Evolutionary conservation across 495 filamentous ascomycete species (phyloP).

Genomic region (Aspergillus egyptiacus): DNA sequence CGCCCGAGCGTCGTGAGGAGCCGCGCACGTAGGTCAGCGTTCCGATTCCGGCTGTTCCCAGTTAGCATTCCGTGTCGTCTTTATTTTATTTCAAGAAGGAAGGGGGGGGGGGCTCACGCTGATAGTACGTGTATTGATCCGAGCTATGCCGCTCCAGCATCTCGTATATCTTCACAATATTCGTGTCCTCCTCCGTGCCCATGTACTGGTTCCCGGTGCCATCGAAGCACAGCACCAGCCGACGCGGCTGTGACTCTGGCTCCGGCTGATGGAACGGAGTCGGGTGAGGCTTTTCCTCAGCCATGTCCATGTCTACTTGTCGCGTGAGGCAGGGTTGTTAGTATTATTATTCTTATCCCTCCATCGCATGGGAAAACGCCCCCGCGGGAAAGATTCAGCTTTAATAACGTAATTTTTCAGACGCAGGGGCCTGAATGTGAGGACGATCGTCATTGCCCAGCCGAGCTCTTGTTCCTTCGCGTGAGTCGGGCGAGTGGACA

Average conservation of each 20-base stretch:
- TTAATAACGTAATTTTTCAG: too few relatives aligned
- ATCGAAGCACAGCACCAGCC: constrained; percentile 17
- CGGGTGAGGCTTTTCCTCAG: not conserved
- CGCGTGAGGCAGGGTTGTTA: too few relatives aligned
- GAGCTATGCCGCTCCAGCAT: constrained; percentile 10
- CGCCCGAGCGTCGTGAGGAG: constrained; percentile 1
- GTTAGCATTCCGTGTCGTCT: not conserved
- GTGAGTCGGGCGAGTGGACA: too few relatives aligned
- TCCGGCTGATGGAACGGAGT: not conserved
- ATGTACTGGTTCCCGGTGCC: constrained; percentile 16
- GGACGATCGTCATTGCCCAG: too few relatives aligned
- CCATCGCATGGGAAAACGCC: too few relatives aligned
- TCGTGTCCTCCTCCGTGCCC: constrained; percentile 14
- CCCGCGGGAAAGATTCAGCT: too few relatives aligned
- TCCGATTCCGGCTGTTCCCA: constrained; percentile 13
- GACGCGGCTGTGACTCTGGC: constrained; percentile 4
- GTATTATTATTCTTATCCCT: too few relatives aligned
- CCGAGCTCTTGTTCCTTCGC: too few relatives aligned
- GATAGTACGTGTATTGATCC: constrained; percentile 13
- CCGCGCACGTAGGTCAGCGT: constrained; percentile 14
- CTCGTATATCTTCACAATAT: constrained; percentile 17
- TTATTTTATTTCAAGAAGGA: not conserved
- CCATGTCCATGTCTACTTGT: too few relatives aligned
- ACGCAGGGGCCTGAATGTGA: too few relatives aligned
- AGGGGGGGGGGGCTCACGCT: constrained; percentile 6